These are phyloP conservation scores for Pharnaceum exiguum DNA, from an alignment of 148 eudicot species.

Conservation along the genomic window DNA sequence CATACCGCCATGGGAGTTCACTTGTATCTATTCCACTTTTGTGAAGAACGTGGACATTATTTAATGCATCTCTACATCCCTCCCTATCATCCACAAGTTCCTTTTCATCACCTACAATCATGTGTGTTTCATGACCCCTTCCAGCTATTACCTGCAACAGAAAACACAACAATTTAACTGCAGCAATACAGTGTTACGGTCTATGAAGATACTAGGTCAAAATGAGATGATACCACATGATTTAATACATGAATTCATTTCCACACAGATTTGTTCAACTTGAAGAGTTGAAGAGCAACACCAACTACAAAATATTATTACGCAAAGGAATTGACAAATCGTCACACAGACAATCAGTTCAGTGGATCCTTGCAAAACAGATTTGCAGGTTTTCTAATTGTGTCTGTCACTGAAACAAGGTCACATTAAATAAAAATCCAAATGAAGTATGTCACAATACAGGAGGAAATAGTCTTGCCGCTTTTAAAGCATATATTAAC, in stretches of 20 bases:
- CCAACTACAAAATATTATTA: too few relatives aligned
- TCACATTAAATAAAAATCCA: too few relatives aligned
- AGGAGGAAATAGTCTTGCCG: too few relatives aligned
- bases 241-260: not conserved
- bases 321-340: too few relatives aligned
- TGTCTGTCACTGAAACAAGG: too few relatives aligned
- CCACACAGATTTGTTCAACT: not conserved
- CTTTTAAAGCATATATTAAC: not conserved
- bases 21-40: constrained; percentile 98
- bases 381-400: too few relatives aligned
- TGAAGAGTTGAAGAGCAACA: too few relatives aligned
- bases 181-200: not conserved
- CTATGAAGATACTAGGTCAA: not conserved
- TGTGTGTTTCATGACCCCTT: constrained; percentile 78
- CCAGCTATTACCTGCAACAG: constrained; percentile 85
- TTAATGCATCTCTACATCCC: constrained; percentile 93
- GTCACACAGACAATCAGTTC: too few relatives aligned
- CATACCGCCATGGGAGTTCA: constrained; percentile 98
- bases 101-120: constrained; percentile 69
- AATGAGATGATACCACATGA: not conserved
- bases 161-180: not conserved
- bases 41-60: constrained; percentile 95
- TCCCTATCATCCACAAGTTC: constrained; percentile 93
- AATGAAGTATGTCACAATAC: too few relatives aligned
- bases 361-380: too few relatives aligned